Evolutionary conservation across 805 yeast genomes (phyloP).

Genomic region (Suhomyces prunicola): DNA sequence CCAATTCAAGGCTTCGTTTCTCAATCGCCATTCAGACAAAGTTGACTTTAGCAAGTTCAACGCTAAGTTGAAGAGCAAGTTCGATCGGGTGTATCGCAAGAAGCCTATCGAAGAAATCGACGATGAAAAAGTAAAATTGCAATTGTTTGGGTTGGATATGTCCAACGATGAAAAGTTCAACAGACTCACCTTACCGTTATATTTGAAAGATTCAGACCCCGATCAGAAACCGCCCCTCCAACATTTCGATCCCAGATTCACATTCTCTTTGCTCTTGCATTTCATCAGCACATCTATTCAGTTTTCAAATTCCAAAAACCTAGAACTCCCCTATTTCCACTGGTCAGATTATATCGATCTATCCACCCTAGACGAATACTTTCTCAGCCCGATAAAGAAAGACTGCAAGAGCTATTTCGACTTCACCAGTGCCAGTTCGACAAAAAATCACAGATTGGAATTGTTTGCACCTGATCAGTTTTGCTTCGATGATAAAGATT

Average conservation of each 20-base stretch:
- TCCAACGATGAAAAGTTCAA: slow-evolving; percentile 6
- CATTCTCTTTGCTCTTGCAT: slow-evolving; percentile 19
- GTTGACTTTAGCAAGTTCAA: slow-evolving; percentile 1
- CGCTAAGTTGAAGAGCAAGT: slow-evolving; percentile 1
- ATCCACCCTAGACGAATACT: slow-evolving; percentile 16
- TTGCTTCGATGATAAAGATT: slow-evolving; percentile 25
- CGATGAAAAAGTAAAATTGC: neutral
- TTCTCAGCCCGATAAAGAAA: slow-evolving; percentile 12
- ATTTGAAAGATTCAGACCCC: slow-evolving; percentile 6
- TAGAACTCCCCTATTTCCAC: slow-evolving; percentile 24
- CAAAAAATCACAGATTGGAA: slow-evolving; percentile 11
- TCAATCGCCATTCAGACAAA: neutral
- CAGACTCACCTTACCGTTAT: slow-evolving; percentile 12
- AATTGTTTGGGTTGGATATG: slow-evolving; percentile 1
- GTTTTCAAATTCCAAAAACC: slow-evolving; percentile 1
- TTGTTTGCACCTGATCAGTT: slow-evolving; percentile 12
- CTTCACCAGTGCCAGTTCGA: slow-evolving; percentile 10
- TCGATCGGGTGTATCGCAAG: neutral
- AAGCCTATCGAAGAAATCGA: neutral
- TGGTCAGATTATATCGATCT: slow-evolving; percentile 34
- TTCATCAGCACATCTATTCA: slow-evolving; percentile 5
- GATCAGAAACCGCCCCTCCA: slow-evolving; percentile 10
- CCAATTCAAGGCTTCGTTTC: slow-evolving; percentile 4
- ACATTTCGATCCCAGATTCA: slow-evolving; percentile 28
- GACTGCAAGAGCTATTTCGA: slow-evolving; percentile 19